phyloP scores from a whole-genome alignment of 305 asterid genomes.

The Rubia peregrina region DNA sequence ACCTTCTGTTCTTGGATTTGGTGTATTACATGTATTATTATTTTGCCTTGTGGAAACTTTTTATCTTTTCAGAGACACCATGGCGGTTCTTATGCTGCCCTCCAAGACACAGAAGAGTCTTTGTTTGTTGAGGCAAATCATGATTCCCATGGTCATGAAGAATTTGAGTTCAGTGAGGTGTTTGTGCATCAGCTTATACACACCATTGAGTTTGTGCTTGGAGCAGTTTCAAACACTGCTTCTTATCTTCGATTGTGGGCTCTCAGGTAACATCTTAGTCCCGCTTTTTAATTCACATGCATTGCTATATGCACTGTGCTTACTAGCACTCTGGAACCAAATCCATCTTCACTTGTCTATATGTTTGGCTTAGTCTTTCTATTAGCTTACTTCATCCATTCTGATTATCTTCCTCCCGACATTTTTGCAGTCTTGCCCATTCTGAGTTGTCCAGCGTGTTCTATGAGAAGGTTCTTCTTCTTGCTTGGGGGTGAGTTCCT shows the following conservation, averaged over 20 bases:
- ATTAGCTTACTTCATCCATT: background rate
- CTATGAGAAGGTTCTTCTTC: conserved; percentile 94
- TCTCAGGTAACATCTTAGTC: conserved; percentile 51
- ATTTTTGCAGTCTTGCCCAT: conserved; percentile 76
- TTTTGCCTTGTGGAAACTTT: conserved; percentile 1
- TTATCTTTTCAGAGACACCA: conserved; percentile 65
- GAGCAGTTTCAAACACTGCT: conserved; percentile 95
- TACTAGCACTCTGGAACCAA: background rate
- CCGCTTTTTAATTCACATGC: conserved; percentile 1
- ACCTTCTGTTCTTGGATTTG: conserved; percentile 5
- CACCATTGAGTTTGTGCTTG: conserved; percentile 93
- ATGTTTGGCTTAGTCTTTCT: background rate
- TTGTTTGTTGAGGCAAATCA: conserved; percentile 57
- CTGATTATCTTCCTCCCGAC: conserved; percentile 11
- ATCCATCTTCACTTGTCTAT: background rate
- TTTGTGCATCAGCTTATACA: conserved; percentile 93
- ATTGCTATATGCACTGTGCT: background rate
- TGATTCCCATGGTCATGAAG: conserved; percentile 79
- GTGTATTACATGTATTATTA: background rate
- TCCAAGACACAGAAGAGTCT: conserved; percentile 62
- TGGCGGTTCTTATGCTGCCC: conserved; percentile 59
- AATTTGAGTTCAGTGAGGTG: conserved; percentile 86
- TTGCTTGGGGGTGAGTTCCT: conserved; percentile 85
- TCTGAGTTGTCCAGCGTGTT: conserved; percentile 85
- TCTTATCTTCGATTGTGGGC: conserved; percentile 98